These are phyloP conservation scores for Toxicodendron radicans DNA, from an alignment of 345 rosid genomes.

Conservation along the genomic window DNA sequence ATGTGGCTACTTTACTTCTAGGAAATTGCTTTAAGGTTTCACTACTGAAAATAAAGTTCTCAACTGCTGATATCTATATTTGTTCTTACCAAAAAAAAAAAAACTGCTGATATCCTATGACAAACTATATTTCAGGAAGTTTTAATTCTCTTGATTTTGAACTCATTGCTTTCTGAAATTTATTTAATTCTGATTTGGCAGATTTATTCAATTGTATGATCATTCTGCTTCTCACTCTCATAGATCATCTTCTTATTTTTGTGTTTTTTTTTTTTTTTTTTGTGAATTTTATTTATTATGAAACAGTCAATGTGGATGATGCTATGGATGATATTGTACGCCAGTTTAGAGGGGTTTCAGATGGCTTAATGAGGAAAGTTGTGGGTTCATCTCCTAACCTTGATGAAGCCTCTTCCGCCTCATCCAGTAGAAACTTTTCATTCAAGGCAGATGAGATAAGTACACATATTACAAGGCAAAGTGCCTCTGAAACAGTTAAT, in stretches of 20 bases:
- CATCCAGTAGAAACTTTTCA: constrained; percentile 44
- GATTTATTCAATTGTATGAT: not conserved
- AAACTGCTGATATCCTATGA: not conserved
- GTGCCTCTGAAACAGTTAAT: constrained; percentile 48
- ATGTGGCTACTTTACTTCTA: not conserved
- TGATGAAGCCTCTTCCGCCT: constrained; percentile 38
- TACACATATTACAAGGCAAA: constrained; percentile 42
- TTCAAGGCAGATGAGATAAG: constrained; percentile 64
- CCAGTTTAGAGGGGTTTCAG: constrained; percentile 90
- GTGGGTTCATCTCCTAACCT: constrained; percentile 52
- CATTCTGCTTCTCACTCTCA: not conserved
- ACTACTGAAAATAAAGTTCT: not conserved
- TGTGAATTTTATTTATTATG: not conserved
- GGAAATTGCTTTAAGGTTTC: not conserved
- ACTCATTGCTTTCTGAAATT: not conserved
- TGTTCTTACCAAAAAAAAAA: too few relatives aligned
- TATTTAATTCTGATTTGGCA: not conserved
- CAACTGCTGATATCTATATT: too few relatives aligned
- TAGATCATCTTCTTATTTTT: not conserved
- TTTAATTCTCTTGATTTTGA: not conserved
- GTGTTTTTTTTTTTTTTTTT: too few relatives aligned
- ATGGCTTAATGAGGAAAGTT: constrained; percentile 81
- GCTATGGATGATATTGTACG: constrained; percentile 95
- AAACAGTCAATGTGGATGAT: constrained; percentile 95
- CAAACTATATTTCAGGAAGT: not conserved